Evolutionary conservation across 2,329 filamentous ascomycete species (phyloP), one percentile per base, ranked within the genome.

Genomic region (Pyrenochaeta sp.): DNA sequence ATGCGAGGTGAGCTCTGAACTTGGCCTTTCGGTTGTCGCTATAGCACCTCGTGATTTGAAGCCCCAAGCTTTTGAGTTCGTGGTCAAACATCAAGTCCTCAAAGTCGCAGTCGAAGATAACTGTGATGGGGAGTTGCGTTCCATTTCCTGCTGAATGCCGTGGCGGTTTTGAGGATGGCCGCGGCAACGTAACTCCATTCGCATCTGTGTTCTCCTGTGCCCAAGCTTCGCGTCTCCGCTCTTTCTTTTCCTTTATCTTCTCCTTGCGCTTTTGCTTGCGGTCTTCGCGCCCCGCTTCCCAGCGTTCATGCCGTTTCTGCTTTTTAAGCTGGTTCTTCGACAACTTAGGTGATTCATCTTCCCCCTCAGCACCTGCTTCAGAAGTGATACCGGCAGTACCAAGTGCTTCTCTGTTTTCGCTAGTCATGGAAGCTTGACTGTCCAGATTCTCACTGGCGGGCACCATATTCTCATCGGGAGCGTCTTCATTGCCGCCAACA

Each of bases 261-360:
- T 86, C 82, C 67, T 84, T 87, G 45, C 85, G 79, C 64, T 82
- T 81, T n/a, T 74, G 71, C 67, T 85, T 86, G 63, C 86, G 83
- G 27, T 79, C 77, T 36, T 82, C 78, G 4, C 86, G 88, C 18
- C 84, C 85, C 7, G 88, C 86, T 66, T 96, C 92, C 90, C 91
- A 96, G 71, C 85, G 81, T 69, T 90, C 83, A 59, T 86, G 83
- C 49, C 87, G 87, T 56, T 84, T 86, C 46, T 92, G 80, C 69
- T 92, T 94, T 77, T 96, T 97, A 55, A 89, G 79, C 64, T 94
- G 90, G 68, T 89, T 96, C 70, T 98, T 98, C 15, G 94, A 97
- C 45, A 97, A 63, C 32, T 71, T 73, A 21, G 67, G 63, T 18
- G 55, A 61, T 20, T 51, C 45, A 21, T 49, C 39, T 11, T 55